Evolutionary conservation across 768 basidiomycete species (phyloP).

Genomic region (Amyloporia xantha): DNA sequence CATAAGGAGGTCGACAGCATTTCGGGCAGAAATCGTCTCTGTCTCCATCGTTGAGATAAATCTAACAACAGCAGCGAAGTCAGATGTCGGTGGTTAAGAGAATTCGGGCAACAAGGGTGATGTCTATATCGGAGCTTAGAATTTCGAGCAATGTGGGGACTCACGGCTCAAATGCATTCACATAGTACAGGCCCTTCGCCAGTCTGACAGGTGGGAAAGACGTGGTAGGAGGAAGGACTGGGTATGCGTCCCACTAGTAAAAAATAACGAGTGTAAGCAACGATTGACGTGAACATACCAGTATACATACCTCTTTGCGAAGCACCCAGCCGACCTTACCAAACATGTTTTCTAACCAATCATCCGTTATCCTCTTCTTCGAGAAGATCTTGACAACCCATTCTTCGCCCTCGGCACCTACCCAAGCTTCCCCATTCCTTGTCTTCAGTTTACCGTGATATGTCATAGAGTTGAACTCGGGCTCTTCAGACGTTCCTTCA

Average conservation of each 20-base stretch:
- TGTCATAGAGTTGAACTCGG: constrained; percentile 83
- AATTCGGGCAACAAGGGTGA: no score
- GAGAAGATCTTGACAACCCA: constrained; percentile 91
- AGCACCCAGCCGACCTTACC: constrained; percentile 66
- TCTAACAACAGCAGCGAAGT: no score
- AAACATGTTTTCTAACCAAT: constrained; percentile 66
- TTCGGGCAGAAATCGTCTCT: constrained; percentile 75
- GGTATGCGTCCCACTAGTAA: constrained; percentile 74
- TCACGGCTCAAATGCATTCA: constrained; percentile 87
- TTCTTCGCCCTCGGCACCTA: constrained; percentile 32
- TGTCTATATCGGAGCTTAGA: no score
- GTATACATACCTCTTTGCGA: constrained; percentile 58
- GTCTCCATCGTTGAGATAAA: constrained; percentile 95
- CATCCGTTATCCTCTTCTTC: constrained; percentile 51
- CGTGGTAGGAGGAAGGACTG: constrained; percentile 58
- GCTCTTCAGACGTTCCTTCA: constrained; percentile 33
- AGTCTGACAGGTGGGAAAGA: constrained; percentile 75
- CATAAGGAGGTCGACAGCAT: constrained; percentile 74
- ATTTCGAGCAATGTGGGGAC: no score
- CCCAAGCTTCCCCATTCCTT: constrained; percentile 29
- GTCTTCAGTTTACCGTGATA: constrained; percentile 58
- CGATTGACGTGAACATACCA: constrained; percentile 5
- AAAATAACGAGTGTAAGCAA: constrained; percentile 4
- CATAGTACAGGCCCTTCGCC: constrained; percentile 78
- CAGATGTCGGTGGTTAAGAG: no score